These are phyloP conservation scores for Moesziomyces sp. DNA, from an alignment of 1,284 basidiomycete genomes.

Conservation along the genomic window DNA sequence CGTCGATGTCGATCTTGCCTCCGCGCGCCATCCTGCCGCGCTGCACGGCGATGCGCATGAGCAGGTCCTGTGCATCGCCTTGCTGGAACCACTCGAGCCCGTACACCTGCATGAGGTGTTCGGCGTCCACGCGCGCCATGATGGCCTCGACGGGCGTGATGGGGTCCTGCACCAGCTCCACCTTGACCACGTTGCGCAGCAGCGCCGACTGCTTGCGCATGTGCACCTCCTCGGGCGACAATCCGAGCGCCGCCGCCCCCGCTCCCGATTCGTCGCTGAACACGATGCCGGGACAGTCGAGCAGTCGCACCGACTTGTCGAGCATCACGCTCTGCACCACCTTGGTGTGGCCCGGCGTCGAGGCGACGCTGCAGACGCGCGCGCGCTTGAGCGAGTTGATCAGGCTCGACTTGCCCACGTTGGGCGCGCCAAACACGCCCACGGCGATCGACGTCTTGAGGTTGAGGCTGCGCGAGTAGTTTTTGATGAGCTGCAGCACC, in stretches of 20 bases:
- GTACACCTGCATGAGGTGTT: slow-evolving; percentile 56
- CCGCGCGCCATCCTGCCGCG: slow-evolving; percentile 75
- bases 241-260: slow-evolving; percentile 71
- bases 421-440: slow-evolving; percentile 95
- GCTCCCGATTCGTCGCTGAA: slow-evolving; percentile 50
- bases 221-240: slow-evolving; percentile 69
- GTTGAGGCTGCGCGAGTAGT: slow-evolving; percentile 74
- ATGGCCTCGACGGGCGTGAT: slow-evolving; percentile 73
- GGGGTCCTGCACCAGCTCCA: slow-evolving; percentile 90
- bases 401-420: slow-evolving; percentile 94
- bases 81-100: slow-evolving; percentile 59
- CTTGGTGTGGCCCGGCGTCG: slow-evolving; percentile 93
- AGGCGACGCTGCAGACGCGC: slow-evolving; percentile 82
- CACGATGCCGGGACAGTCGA: slow-evolving; percentile 96
- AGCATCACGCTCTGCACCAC: slow-evolving; percentile 92
- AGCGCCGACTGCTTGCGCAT: slow-evolving; percentile 50
- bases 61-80: slow-evolving; percentile 79
- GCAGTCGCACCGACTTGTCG: slow-evolving; percentile 88
- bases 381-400: slow-evolving; percentile 91
- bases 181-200: slow-evolving; percentile 89
- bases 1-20: slow-evolving; percentile 87
- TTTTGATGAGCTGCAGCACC: slow-evolving; percentile 87
- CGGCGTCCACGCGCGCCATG: slow-evolving; percentile 54
- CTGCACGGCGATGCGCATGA: slow-evolving; percentile 88
- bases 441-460: slow-evolving; percentile 73